phyloP scores from a whole-genome alignment of 805 yeast genomes.

The Candida palmyrensis region DNA sequence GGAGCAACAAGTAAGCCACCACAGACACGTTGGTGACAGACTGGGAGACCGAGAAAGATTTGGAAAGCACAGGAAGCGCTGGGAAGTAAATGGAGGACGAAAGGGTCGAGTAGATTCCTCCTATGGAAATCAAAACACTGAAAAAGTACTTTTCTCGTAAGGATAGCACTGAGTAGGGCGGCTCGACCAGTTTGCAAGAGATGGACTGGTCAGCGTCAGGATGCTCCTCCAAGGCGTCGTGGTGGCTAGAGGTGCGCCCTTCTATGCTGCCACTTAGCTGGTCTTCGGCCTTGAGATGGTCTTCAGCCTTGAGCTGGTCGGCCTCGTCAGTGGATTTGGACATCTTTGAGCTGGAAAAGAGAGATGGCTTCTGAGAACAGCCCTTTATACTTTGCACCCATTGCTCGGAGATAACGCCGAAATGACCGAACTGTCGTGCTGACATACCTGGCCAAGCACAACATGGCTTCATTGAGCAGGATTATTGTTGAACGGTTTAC shows the following conservation, averaged over 20 bases:
- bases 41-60: constrained; percentile 47
- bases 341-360: background rate
- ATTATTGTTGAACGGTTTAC: no score
- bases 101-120: constrained; percentile 60
- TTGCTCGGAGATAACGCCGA: no score
- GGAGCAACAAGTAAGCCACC: constrained; percentile 67
- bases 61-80: constrained; percentile 52
- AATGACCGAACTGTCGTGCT: no score
- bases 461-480: no score
- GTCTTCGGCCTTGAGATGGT: background rate
- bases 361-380: background rate
- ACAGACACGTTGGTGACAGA: constrained; percentile 63
- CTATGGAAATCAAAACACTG: constrained; percentile 33
- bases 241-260: no score
- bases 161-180: constrained; percentile 38
- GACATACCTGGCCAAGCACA: no score
- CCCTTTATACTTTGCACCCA: background rate
- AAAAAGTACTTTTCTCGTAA: constrained; percentile 34
- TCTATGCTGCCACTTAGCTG: no score
- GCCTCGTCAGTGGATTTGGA: background rate
- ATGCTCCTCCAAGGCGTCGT: no score
- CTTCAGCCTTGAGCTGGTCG: background rate
- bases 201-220: no score
- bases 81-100: constrained; percentile 78
- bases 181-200: no score